These are phyloP conservation scores for Aureobasidium sp. DNA, from an alignment of 2,329 filamentous ascomycete genomes.

Conservation along the genomic window DNA sequence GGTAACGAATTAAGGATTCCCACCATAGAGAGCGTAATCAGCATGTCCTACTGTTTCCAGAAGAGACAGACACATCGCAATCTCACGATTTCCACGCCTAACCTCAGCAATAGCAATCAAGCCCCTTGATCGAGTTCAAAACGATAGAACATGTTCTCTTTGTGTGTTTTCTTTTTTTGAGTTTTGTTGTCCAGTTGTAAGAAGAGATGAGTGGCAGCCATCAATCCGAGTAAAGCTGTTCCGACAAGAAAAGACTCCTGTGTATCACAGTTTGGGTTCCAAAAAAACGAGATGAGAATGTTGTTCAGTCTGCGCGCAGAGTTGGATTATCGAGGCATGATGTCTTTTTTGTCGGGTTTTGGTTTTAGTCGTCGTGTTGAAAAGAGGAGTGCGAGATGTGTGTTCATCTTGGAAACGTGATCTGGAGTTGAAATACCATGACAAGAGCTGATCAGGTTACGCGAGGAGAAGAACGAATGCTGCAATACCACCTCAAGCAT, in stretches of 20 bases:
- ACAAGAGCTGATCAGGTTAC: neutral
- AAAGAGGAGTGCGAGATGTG: neutral
- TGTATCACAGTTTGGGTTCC: neutral
- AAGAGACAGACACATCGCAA: neutral
- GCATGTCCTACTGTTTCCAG: neutral
- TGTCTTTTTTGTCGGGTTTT: neutral
- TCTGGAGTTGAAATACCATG: neutral
- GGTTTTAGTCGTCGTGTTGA: neutral
- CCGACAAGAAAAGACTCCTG: no score
- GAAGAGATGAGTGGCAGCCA: no score
- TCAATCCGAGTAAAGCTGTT: neutral
- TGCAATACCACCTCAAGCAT: neutral
- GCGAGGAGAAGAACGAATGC: constrained; percentile 1
- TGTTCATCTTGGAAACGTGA: neutral
- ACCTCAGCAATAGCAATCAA: neutral
- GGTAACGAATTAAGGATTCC: neutral
- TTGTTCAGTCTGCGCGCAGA: neutral
- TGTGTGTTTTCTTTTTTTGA: neutral
- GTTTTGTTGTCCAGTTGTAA: neutral
- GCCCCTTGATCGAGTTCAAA: neutral
- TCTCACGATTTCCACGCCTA: neutral
- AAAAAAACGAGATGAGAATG: neutral
- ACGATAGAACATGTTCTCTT: neutral
- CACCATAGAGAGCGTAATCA: neutral
- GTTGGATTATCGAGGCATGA: neutral